Evolutionary conservation across 2,329 filamentous ascomycete species (phyloP), one percentile per base, ranked within the genome.

Genomic region (Cercospora nicotianae): DNA sequence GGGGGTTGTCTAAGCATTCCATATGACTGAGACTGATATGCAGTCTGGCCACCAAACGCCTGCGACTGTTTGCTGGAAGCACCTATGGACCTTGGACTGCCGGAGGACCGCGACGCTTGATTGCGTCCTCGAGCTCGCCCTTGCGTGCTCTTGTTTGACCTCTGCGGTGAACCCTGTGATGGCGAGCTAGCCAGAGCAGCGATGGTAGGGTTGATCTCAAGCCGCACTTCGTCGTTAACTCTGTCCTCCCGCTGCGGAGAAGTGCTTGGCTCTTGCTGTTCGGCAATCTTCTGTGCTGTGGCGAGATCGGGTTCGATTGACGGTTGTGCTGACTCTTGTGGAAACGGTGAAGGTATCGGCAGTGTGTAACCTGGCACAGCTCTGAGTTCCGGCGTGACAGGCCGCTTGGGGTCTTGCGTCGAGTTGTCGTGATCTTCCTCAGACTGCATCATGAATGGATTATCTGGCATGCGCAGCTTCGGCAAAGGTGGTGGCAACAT

Each of bases 281-380:
- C 36, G 20, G 45, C 26, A 30, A 20, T 30, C 8, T 26, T 31
- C 28, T 30, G 31, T 5, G 45, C 59, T n/a, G 20, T 45, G 13
- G 18, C 12, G 4, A 31, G 18, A 10, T 13, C 26, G 18, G 23
- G 26, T 30, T 58, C 55, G 9, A 71, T 58, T 3, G 63, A 65
- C 26, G 45, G 20, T 45, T 64, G 64, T 30, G 55, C 28, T 20
- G 63, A 31, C n/a, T 72, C 70, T 1, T 64, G 67, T 28, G 77
- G 76, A 60, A 78, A 78, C 1, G 77, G 77, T 16, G 77, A 79
- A 4, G 77, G 77, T n/a, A 79, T 62, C 33, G 77, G 75, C 16
- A 79, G 60, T 10, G 66, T 71, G 10, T 73, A 73, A 10, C 73
- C 73, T 18, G 74, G 66, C 9, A 78, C 72, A 28, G 77, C 75